A percentile compares a stretch with the other conserved stretches of the same genome.
Conservation (phyloP, 345 rosid species). For the Jatropha curcas region DNA sequence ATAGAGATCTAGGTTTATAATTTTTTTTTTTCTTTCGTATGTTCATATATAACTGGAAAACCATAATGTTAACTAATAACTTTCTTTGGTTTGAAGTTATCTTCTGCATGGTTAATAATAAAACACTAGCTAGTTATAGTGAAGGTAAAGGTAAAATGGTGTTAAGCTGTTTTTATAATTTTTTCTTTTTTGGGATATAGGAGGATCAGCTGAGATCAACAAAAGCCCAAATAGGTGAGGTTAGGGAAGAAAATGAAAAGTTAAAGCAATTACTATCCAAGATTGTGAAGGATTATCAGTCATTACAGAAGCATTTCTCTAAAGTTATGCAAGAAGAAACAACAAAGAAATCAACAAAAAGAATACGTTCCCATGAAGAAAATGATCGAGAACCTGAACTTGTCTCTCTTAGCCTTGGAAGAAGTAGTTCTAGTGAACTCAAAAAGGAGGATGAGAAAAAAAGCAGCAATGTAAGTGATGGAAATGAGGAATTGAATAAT, state of each 20-base stretch:
- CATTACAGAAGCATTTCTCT: conserved; percentile 55
- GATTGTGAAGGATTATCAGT: conserved; percentile 59
- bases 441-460: conserved; percentile 44
- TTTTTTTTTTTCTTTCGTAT: too few relatives aligned
- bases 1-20: too few relatives aligned
- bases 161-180: too few relatives aligned
- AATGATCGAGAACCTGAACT: conserved; percentile 46
- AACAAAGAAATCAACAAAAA: conserved; percentile 19
- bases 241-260: conserved; percentile 64
- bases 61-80: too few relatives aligned
- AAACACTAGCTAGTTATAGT: too few relatives aligned
- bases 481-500: conserved; percentile 44
- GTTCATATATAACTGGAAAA: too few relatives aligned
- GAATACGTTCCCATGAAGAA: conserved; percentile 17
- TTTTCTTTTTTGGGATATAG: too few relatives aligned
- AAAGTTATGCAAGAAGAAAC: conserved; percentile 48
- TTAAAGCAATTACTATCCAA: conserved; percentile 52
- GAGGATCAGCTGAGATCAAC: conserved; percentile 50
- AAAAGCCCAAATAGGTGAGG: conserved; percentile 64
- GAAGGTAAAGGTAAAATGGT: too few relatives aligned
- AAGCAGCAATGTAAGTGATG: conserved; percentile 13
- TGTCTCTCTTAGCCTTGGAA: conserved; percentile 77
- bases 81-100: too few relatives aligned
- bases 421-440: conserved; percentile 35
- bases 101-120: too few relatives aligned